phyloP scores from a whole-genome alignment of 768 basidiomycete species.

The Termitomyces sp. region DNA sequence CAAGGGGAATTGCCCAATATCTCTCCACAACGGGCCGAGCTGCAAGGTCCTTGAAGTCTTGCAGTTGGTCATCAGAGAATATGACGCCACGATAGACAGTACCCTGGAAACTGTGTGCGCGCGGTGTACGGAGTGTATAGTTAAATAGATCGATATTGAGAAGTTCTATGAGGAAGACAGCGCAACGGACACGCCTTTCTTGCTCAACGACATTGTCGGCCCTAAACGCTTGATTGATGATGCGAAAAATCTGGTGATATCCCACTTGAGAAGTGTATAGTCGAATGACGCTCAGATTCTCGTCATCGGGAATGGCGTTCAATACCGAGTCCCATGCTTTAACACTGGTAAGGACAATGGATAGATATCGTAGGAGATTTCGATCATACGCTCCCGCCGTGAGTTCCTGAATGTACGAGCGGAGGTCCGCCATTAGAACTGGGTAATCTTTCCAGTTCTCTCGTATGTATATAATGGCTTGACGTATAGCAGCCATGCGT shows the following conservation, averaged over 20 bases:
- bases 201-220: conserved; percentile 7
- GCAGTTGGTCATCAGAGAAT: conserved; percentile 9
- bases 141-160: conserved; percentile 14
- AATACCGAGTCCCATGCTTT: conserved; percentile 6
- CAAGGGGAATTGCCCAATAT: conserved; percentile 12
- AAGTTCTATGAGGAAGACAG: conserved; percentile 12
- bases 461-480: conserved; percentile 9
- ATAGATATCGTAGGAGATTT: background rate
- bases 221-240: conserved; percentile 11
- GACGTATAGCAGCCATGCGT: conserved; percentile 8
- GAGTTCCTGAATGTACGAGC: conserved; percentile 6
- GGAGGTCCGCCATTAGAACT: conserved; percentile 7
- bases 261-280: conserved; percentile 11
- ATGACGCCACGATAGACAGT: conserved; percentile 11
- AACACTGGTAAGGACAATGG: conserved; percentile 4
- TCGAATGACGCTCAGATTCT: conserved; percentile 9
- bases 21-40: conserved; percentile 7
- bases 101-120: conserved; percentile 6
- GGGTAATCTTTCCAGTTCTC: conserved; percentile 10
- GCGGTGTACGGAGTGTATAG: conserved; percentile 6
- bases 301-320: conserved; percentile 5
- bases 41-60: conserved; percentile 11
- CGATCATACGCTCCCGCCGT: background rate
- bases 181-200: conserved; percentile 8
- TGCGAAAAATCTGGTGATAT: conserved; percentile 11